Percentiles rank a stretch among this genome's conserved stretches.
phyloP scores from a whole-genome alignment of 2,329 filamentous ascomycete genomes.

The Colletotrichum kahawae region DNA sequence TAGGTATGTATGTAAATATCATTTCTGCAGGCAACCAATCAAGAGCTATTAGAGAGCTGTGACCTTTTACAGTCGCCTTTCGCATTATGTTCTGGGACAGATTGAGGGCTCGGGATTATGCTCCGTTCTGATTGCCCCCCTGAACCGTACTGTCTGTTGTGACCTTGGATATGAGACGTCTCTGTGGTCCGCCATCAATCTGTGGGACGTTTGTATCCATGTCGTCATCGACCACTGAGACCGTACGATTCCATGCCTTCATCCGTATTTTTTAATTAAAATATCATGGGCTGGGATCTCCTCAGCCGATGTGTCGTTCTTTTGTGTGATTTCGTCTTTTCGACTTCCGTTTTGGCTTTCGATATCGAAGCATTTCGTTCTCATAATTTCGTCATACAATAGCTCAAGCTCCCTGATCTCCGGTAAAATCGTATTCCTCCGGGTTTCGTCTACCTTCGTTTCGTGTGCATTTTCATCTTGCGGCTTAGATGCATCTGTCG shows the following conservation, averaged over 20 bases:
- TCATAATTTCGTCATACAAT: not conserved
- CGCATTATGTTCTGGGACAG: not conserved
- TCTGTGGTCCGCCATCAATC: not conserved
- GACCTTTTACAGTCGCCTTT: not conserved
- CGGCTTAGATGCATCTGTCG: not conserved
- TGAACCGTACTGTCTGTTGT: not conserved
- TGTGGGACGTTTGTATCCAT: not conserved
- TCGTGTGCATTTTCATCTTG: not conserved
- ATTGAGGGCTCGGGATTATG: fast-evolving
- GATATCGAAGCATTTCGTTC: not conserved
- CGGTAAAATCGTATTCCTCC: not conserved
- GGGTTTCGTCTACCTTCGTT: not conserved
- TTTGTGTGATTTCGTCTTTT: not conserved
- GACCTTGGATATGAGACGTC: not conserved
- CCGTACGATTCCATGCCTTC: not conserved
- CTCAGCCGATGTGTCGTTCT: not conserved
- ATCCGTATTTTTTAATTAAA: not conserved
- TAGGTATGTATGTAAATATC: not conserved
- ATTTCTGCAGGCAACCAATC: not conserved
- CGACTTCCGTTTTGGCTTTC: not conserved
- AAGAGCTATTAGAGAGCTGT: not conserved
- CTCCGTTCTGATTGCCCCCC: not conserved
- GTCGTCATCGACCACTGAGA: not conserved
- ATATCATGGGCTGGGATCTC: not conserved
- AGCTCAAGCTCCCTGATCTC: not conserved